Percentiles rank a stretch among this genome's conserved stretches.
These are phyloP conservation scores for Leccinum glutinopallens DNA, from an alignment of 1,284 basidiomycete genomes.

Conservation along the genomic window DNA sequence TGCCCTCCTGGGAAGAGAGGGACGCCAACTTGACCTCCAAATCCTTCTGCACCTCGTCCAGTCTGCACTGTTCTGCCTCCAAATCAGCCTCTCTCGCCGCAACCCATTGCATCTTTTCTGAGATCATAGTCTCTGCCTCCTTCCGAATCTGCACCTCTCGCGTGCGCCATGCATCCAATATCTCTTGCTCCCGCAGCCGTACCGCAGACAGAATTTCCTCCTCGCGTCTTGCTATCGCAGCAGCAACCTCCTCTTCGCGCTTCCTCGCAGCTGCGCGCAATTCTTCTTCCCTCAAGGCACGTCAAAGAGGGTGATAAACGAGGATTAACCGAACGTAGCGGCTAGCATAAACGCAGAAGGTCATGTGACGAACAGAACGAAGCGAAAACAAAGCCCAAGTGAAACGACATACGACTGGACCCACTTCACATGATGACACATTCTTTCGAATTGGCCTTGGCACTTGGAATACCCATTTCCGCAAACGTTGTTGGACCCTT, in stretches of 20 bases:
- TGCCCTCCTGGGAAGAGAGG: slow-evolving; percentile 43
- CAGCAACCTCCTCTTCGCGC: slow-evolving; percentile 70
- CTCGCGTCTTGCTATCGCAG: slow-evolving; percentile 63
- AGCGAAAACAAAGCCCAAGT: slow-evolving; percentile 1
- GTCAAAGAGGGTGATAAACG: not conserved
- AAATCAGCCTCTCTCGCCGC: slow-evolving; percentile 53
- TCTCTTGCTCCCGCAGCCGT: slow-evolving; percentile 64
- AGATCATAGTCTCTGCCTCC: slow-evolving; percentile 50
- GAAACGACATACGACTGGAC: not conserved
- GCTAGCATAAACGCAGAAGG: not conserved
- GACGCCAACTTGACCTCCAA: slow-evolving; percentile 48
- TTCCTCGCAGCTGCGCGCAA: slow-evolving; percentile 63
- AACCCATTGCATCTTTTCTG: slow-evolving; percentile 58
- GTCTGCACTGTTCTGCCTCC: slow-evolving; percentile 49
- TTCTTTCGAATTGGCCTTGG: slow-evolving; percentile 75
- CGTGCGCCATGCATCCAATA: slow-evolving; percentile 63
- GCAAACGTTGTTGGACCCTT: slow-evolving; percentile 80
- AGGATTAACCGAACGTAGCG: not conserved
- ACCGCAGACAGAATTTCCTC: slow-evolving; percentile 75
- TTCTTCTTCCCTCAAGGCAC: slow-evolving; percentile 51
- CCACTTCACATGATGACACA: slow-evolving; percentile 74
- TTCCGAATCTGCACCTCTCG: slow-evolving; percentile 58
- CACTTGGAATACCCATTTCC: slow-evolving; percentile 87
- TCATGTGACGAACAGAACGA: not conserved
- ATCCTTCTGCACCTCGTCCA: slow-evolving; percentile 48